phyloP scores from a whole-genome alignment of 495 filamentous ascomycete species.

The Neurospora sp. region DNA sequence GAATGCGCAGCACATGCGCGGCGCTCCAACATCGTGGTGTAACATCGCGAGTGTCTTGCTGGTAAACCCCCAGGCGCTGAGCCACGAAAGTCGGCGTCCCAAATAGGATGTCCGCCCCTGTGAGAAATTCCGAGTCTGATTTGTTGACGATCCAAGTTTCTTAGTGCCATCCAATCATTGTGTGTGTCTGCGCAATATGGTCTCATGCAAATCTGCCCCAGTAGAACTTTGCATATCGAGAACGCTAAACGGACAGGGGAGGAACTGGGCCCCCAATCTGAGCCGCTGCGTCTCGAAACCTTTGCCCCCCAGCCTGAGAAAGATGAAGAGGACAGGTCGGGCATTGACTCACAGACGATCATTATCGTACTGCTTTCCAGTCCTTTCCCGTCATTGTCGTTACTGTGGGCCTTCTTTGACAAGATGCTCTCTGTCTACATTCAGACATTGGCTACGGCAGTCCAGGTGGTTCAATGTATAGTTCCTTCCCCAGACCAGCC shows the following conservation, averaged over 20 bases:
- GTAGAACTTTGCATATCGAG: neutral
- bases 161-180: neutral
- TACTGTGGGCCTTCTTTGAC: neutral
- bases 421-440: neutral
- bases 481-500: neutral
- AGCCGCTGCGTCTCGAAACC: neutral
- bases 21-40: neutral
- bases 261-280: neutral
- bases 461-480: neutral
- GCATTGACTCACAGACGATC: neutral
- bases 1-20: neutral
- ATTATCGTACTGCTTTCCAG: neutral
- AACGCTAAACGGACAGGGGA: neutral
- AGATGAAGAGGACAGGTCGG: neutral
- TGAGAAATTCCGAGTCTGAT: neutral
- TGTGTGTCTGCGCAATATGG: neutral
- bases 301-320: neutral
- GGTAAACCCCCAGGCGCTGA: neutral
- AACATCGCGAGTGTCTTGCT: neutral
- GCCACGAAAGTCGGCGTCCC: neutral
- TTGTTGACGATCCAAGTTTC: neutral
- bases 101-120: neutral
- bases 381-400: neutral
- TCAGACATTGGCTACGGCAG: neutral
- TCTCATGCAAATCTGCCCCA: neutral